Conservation (phyloP, 345 rosid genomes). For the Acer negundo region DNA sequence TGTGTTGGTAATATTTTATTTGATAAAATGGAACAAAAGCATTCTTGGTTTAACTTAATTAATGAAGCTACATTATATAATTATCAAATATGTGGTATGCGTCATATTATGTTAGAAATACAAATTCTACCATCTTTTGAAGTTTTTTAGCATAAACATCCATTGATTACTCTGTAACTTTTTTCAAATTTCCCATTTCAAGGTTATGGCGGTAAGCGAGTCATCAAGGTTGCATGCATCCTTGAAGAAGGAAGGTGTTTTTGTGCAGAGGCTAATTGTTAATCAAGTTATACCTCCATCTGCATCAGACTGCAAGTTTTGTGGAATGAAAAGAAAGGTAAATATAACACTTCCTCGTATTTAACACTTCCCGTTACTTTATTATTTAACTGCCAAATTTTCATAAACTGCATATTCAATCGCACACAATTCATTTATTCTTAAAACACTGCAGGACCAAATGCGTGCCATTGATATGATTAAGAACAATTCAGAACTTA, state of each 20-base stretch:
- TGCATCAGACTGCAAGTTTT: conserved; percentile 69
- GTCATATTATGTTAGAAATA: neutral
- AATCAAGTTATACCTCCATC: conserved; percentile 71
- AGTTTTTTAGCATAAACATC: neutral
- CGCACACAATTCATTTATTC: neutral
- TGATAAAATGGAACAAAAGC: neutral
- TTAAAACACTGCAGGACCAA: conserved; percentile 57
- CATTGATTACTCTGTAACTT: conserved; percentile 2
- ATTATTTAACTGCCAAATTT: neutral
- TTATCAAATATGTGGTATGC: neutral
- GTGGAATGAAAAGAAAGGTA: conserved; percentile 70
- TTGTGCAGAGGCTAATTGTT: conserved; percentile 61
- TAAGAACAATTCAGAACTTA: conserved; percentile 52
- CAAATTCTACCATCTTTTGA: neutral
- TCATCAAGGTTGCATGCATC: conserved; percentile 71
- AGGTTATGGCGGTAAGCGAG: conserved; percentile 81
- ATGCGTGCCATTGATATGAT: conserved; percentile 54
- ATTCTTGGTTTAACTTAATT: neutral
- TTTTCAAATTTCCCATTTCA: conserved; percentile 10
- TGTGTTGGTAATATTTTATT: neutral
- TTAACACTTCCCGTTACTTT: neutral
- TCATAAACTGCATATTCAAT: neutral
- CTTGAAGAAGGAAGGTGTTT: conserved; percentile 68
- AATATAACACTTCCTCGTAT: neutral
- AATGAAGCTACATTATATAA: neutral